Percentiles rank a stretch among this genome's conserved stretches.
Evolutionary conservation across 495 filamentous ascomycete species (phyloP).

Genomic region (Pseudotulostoma volvatum): DNA sequence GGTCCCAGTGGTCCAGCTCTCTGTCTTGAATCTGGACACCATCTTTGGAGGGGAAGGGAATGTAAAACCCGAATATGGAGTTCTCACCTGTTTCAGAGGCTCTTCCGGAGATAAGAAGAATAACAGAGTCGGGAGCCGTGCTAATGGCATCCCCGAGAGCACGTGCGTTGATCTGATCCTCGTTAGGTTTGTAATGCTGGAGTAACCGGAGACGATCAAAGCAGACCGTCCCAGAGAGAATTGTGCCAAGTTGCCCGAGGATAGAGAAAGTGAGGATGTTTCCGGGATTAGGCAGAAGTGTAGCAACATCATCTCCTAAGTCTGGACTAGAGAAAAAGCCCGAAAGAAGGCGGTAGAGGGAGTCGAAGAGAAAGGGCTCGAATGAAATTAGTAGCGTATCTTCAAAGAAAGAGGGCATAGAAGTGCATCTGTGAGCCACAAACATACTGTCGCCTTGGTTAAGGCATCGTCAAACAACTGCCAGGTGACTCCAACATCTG

Average conservation of each 20-base stretch:
- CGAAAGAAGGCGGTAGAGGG: too few species aligned
- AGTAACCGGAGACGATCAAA: too few species aligned
- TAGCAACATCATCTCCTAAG: too few species aligned
- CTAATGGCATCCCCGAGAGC: not conserved
- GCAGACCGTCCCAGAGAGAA: slow-evolving; percentile 1
- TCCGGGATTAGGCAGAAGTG: slow-evolving; percentile 2
- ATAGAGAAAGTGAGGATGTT: not conserved
- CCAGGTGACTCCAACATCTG: slow-evolving; percentile 1
- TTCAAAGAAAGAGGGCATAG: too few species aligned
- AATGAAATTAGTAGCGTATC: too few species aligned
- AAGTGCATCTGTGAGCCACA: too few species aligned
- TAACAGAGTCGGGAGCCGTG: not conserved
- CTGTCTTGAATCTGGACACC: too few species aligned
- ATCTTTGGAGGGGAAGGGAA: too few species aligned
- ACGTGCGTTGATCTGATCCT: not conserved
- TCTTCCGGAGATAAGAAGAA: slow-evolving; percentile 1
- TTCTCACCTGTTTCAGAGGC: not conserved
- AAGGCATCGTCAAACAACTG: not conserved
- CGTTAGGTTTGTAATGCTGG: too few species aligned
- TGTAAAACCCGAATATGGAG: not conserved
- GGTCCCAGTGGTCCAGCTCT: too few species aligned
- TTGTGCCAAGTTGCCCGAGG: slow-evolving; percentile 2
- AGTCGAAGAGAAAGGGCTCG: too few species aligned
- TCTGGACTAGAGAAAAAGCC: slow-evolving; percentile 4
- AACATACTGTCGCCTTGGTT: too few species aligned